phyloP scores from a whole-genome alignment of 1,284 basidiomycete species.

The Waitea zeae region DNA sequence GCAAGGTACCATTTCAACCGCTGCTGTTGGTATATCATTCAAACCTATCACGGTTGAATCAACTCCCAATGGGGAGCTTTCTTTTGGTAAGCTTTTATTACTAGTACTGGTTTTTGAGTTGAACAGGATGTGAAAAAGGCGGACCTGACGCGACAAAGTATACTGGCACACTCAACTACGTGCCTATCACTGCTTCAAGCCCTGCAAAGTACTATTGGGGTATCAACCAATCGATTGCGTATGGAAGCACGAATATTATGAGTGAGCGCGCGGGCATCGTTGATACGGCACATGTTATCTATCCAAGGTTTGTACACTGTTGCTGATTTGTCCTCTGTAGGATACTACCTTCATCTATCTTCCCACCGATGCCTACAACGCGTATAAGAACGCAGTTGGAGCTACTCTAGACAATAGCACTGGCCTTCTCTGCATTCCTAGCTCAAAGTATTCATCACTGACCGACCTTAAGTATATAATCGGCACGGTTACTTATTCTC shows the following conservation, averaged over 20 bases:
- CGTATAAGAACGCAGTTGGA: constrained; percentile 19
- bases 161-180: constrained; percentile 7
- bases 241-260: constrained; percentile 22
- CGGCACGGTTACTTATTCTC: constrained; percentile 11
- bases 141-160: constrained; percentile 8
- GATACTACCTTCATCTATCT: not conserved
- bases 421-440: constrained; percentile 21
- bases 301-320: not conserved
- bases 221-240: constrained; percentile 37
- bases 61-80: constrained; percentile 10
- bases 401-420: constrained; percentile 17
- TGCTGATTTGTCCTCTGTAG: not conserved
- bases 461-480: constrained; percentile 24
- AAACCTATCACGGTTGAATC: constrained; percentile 7
- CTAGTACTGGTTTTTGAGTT: too few species aligned
- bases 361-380: constrained; percentile 13
- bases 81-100: too few species aligned
- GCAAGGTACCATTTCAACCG: constrained; percentile 8
- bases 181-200: constrained; percentile 25
- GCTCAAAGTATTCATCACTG: constrained; percentile 18
- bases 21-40: constrained; percentile 10
- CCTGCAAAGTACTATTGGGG: constrained; percentile 44
- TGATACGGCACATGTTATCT: constrained; percentile 20
- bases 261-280: constrained; percentile 36
- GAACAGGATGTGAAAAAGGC: too few species aligned